Percentiles rank a stretch among this genome's conserved stretches.
Evolutionary conservation across 73 alveolate genomes (phyloP).

Genomic region (Uronychia setigera): DNA sequence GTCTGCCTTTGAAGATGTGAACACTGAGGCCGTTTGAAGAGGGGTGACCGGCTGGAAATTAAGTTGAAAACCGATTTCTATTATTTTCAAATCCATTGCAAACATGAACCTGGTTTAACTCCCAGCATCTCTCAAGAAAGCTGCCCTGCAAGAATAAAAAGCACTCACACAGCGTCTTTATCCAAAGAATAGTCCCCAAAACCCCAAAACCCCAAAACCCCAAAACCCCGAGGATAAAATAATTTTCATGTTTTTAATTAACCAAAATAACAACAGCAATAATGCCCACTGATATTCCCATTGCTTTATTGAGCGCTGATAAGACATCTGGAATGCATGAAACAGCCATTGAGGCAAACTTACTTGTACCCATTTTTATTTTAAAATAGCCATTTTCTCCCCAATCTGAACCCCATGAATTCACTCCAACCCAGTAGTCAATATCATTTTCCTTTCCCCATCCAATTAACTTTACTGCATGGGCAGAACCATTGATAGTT

Average conservation of each 20-base stretch:
- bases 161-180: too few species aligned
- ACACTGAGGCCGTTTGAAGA: background rate
- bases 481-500: slow-evolving; percentile 66
- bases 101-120: background rate
- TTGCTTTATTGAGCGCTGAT: too few species aligned
- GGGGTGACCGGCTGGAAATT: background rate
- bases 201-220: too few species aligned
- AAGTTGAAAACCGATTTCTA: background rate
- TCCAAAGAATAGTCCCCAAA: too few species aligned
- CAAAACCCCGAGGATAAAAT: too few species aligned
- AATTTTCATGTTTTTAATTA: too few species aligned
- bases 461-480: slow-evolving; percentile 75
- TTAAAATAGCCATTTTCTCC: slow-evolving; percentile 93
- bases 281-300: too few species aligned
- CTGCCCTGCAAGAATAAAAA: background rate
- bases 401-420: slow-evolving; percentile 96
- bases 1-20: background rate
- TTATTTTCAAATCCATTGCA: background rate
- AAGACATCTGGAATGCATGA: too few species aligned
- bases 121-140: background rate
- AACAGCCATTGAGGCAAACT: too few species aligned
- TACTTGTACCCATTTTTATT: slow-evolving; percentile 76
- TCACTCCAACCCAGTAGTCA: slow-evolving; percentile 92
- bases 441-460: slow-evolving; percentile 78
- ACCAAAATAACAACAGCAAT: too few species aligned